Conservation (phyloP, 805 yeast species). For the Ogataea sp. region DNA sequence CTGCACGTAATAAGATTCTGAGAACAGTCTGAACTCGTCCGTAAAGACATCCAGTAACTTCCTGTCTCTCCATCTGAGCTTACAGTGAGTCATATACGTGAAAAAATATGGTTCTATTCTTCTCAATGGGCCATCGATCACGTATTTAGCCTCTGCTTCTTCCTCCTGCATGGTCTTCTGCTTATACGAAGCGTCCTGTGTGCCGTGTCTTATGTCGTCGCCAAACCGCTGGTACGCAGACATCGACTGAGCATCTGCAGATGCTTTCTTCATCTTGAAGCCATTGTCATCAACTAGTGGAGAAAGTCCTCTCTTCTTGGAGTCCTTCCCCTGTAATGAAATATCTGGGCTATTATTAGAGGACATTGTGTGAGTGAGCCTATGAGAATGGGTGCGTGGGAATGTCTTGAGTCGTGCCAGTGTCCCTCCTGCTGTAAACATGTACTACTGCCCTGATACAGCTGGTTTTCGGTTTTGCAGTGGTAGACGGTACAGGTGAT, state of each 20-base stretch:
- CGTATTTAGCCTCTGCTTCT: constrained; percentile 50
- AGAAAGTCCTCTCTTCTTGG: constrained; percentile 7
- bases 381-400: no score
- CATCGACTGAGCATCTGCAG: constrained; percentile 33
- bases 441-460: no score
- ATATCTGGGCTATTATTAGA: no score
- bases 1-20: constrained; percentile 53
- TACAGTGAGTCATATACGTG: constrained; percentile 88
- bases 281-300: constrained; percentile 36
- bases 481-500: no score
- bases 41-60: constrained; percentile 72
- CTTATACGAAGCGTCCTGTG: constrained; percentile 9
- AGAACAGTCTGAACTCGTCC: constrained; percentile 77
- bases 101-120: constrained; percentile 79
- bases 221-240: constrained; percentile 34
- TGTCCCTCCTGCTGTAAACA: no score
- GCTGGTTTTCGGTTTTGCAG: no score
- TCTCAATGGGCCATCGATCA: constrained; percentile 53
- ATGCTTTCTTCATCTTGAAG: constrained; percentile 36
- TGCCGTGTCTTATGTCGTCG: constrained; percentile 17
- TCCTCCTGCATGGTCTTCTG: constrained; percentile 38
- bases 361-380: no score
- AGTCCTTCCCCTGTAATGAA: no score
- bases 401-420: no score
- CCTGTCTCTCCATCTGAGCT: constrained; percentile 85